Evolutionary conservation across 1,139 yeast species (phyloP).

Genomic region (Nadsonia commutata): DNA sequence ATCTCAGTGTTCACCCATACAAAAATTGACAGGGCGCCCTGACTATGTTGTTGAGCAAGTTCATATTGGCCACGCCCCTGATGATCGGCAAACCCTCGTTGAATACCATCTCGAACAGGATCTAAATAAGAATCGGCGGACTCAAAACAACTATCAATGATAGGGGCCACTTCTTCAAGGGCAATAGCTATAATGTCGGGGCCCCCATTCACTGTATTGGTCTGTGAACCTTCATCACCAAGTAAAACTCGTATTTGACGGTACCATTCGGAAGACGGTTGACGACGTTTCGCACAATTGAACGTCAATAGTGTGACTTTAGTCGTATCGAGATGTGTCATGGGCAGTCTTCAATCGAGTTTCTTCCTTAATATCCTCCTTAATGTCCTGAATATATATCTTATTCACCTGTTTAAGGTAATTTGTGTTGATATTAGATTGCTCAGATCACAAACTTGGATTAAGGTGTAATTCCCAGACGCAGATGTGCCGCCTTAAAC

Average conservation of each 20-base stretch:
- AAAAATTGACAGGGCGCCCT: slow-evolving; percentile 56
- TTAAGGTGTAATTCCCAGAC: too few species aligned
- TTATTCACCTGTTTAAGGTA: too few species aligned
- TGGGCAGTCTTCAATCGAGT: too few species aligned
- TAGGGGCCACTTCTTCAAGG: slow-evolving; percentile 58
- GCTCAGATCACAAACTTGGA: too few species aligned
- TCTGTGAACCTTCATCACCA: slow-evolving; percentile 2
- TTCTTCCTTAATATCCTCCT: too few species aligned
- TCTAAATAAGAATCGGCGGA: slow-evolving; percentile 29
- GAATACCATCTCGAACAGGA: slow-evolving; percentile 28
- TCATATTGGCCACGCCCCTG: slow-evolving; percentile 24
- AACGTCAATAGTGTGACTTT: slow-evolving; percentile 9
- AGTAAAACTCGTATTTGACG: slow-evolving; percentile 9
- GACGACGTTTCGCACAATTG: slow-evolving; percentile 29
- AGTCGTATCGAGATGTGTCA: neutral
- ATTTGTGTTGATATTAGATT: too few species aligned
- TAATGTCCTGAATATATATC: too few species aligned
- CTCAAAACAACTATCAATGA: slow-evolving; percentile 46
- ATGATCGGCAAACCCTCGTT: slow-evolving; percentile 28
- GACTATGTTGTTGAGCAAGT: slow-evolving; percentile 31
- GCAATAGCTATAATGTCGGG: slow-evolving; percentile 48
- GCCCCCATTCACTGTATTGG: neutral
- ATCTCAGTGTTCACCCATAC: slow-evolving; percentile 31
- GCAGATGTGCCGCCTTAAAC: too few species aligned
- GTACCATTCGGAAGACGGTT: slow-evolving; percentile 15